Base-by-base conservation (phyloP, 2,329 filamentous ascomycete species). In the Tolypocladium guangdongense region DNA sequence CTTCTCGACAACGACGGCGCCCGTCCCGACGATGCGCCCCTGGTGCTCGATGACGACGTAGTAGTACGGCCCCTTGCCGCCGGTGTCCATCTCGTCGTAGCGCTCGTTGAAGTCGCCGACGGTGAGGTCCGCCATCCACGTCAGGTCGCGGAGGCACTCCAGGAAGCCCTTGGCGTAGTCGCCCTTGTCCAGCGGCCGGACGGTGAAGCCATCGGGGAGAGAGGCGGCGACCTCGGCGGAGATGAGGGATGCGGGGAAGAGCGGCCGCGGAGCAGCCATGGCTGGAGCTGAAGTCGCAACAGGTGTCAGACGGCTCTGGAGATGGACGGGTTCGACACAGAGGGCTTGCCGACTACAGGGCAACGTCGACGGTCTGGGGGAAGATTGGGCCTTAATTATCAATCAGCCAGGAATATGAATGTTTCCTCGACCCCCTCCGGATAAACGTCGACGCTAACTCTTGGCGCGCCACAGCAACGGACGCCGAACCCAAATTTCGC, bases 91-190 rank as follows among this genome's bases (percentile, higher is more conserved):
- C 57, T 86, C 83, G 57, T 86, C 83, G 66, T 84, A 90, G 38
- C 86, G 78, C 63, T 81, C 72, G 61, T 82, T 77, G 76, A 86
- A 92, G 56, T 81, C 76, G 54, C 78, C 73, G 63, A 86, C 77
- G 8, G 76, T 78, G 53, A 89, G 78, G 45, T 90, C 83, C 49
- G 87, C 88, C 38, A 91, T 87, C 51, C 83, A 87, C 1, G 88
- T 92, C 54, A 93, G 74, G 18, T 90, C 87, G 32, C 82, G 76
- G 55, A 93, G 75, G 20, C 88, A 87, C 60, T 89, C 84, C 50
- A 92, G 78, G 68, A 90, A 90, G 54, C 86, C 87, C 47, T 76
- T 78, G 46, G 73, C 70, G 69, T 84, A 90, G 69, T 93, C 88
- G 54, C 71, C 73, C 60, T 80, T 81, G 61, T 81, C 76, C 33